Conservation (phyloP, 108 stramenopile genomes). For the Pelagomonas calceolata region DNA sequence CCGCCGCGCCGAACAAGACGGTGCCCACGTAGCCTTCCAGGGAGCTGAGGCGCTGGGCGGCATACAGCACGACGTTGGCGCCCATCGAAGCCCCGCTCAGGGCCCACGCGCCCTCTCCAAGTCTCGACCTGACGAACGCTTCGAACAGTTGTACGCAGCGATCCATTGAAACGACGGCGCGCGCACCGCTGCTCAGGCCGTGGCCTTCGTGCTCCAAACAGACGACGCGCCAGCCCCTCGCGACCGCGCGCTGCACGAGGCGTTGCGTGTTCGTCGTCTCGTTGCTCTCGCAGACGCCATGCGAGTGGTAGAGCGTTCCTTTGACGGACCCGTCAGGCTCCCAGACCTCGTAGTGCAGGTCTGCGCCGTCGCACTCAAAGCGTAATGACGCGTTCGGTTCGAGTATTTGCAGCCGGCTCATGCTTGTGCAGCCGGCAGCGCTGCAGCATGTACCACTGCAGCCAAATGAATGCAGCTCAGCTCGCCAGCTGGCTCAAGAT, state of each 20-base stretch:
- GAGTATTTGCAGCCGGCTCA: no score
- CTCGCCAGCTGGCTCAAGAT: no score
- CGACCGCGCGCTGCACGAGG: slow-evolving; percentile 18
- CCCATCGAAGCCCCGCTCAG: slow-evolving; percentile 39
- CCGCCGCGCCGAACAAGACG: slow-evolving; percentile 31
- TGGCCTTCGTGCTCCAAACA: slow-evolving; percentile 41
- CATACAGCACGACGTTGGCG: slow-evolving; percentile 34
- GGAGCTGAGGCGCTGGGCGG: slow-evolving; percentile 15
- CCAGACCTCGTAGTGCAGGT: no score
- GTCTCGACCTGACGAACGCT: neutral
- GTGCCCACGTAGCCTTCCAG: slow-evolving; percentile 33
- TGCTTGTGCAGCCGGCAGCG: no score
- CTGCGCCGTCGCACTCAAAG: no score
- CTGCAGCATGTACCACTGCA: no score
- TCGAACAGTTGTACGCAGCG: slow-evolving; percentile 8
- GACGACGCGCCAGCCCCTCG: slow-evolving; percentile 18
- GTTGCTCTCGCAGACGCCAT: slow-evolving; percentile 45
- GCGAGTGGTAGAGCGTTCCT: slow-evolving; percentile 6
- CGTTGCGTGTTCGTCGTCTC: slow-evolving; percentile 42
- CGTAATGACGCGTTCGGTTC: no score
- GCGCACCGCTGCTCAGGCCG: slow-evolving; percentile 30
- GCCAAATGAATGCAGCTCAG: no score
- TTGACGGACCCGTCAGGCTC: no score
- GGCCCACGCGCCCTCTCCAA: slow-evolving; percentile 7
- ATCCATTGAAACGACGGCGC: no score